Evolutionary conservation across 1,284 basidiomycete genomes (phyloP), one percentile per base, ranked within the genome.

Genomic region (Leccinum angustisporum): DNA sequence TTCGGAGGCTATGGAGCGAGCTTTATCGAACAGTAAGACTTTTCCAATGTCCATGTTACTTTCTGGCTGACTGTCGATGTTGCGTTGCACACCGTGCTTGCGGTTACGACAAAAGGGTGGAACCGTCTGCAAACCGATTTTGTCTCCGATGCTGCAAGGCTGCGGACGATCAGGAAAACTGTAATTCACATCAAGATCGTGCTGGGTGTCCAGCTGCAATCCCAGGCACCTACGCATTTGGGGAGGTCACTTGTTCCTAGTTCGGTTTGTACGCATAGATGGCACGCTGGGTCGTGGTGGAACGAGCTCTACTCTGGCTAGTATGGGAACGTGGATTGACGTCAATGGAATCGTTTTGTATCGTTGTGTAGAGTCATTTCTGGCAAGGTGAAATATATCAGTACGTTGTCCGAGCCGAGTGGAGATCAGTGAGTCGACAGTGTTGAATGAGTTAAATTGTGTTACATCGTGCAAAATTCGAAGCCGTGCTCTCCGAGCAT

Each of bases 1-100:
- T 83, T 78, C 62, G 83, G 81, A 43, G 82, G 81, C 4, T 80
- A 78, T 57, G 81, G 76, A 5, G 80, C 81, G 54, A 83, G 83
- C 62, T 84, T 83, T 64, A 82, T 83, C 53, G 75, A 83, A 66
- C 75, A 76, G 83, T 83, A 63, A 69, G 79, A 61, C 38, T 0
- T 27, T 31, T 0, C 48, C 38, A 0, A 30, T 36, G 2, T 31
- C 5, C 9, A 3, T n/a, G 14, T 27, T 31, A 36, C 30, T 30
- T 31, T n/a, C 51, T 40, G 31, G 27, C 25, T 66, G 34, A 70
- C 36, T 5, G 0, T 30, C 40, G 16, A 55, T 27, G 14, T 25
- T 4, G 6, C 8, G 1, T 27, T 30, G 38, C 13, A 30, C 60
- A 3, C 30, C 27, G 34, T 51, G 5, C 21, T 34, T n/a, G 36